Conservation (phyloP, 345 rosid species). For the Salix exigua region DNA sequence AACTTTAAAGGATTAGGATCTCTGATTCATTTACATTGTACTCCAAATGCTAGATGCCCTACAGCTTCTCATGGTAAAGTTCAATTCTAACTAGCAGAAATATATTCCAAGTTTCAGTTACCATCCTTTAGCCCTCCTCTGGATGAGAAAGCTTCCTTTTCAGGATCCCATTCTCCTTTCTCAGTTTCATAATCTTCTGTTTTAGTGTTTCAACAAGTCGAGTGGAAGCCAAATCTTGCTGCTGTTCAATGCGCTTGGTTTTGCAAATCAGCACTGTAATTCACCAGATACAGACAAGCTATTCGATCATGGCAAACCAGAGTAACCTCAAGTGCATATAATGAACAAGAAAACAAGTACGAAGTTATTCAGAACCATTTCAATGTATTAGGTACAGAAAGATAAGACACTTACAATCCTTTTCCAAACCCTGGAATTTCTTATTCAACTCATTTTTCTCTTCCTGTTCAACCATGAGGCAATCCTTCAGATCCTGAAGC, state of each 20-base stretch:
- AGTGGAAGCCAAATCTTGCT: slow-evolving; percentile 48
- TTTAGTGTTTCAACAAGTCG: slow-evolving; percentile 65
- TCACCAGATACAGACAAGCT: neutral
- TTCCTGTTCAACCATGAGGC: slow-evolving; percentile 67
- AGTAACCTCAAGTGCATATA: no score
- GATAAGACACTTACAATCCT: slow-evolving; percentile 53
- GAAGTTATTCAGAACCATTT: neutral
- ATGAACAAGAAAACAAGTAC: neutral
- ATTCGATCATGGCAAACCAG: no score
- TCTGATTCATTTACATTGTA: no score
- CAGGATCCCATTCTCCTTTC: slow-evolving; percentile 82
- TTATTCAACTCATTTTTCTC: slow-evolving; percentile 63
- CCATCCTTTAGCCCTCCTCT: slow-evolving; percentile 20
- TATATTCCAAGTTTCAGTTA: neutral
- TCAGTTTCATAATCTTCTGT: slow-evolving; percentile 71
- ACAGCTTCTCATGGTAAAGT: no score
- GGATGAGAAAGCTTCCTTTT: slow-evolving; percentile 54
- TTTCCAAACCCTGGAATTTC: slow-evolving; percentile 61
- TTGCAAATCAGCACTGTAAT: slow-evolving; percentile 62
- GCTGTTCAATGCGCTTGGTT: slow-evolving; percentile 57
- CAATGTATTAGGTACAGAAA: neutral
- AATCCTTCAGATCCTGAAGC: slow-evolving; percentile 79
- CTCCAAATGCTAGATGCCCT: no score
- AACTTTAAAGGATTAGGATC: no score
- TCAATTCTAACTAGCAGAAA: no score